Base-by-base conservation (phyloP, 257 asterid genomes). In the Jacaranda mimosifolia region DNA sequence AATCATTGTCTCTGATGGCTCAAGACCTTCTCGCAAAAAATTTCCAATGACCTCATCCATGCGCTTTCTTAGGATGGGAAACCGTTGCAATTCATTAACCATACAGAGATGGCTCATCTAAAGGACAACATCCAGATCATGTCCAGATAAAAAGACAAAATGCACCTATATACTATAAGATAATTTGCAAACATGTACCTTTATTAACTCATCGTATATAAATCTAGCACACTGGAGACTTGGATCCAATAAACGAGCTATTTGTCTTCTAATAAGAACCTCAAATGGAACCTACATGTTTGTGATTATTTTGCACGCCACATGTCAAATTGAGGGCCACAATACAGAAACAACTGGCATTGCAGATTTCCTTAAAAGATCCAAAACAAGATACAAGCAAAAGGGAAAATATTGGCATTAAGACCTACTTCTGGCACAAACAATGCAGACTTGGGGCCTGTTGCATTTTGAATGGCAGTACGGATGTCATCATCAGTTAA, bases 171-270 rank as follows among this genome's bases (percentile, higher is more conserved):
- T 58, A 45, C 75, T 63, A 72, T 11, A 32, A 72, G 53, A 67
- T 14, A 17, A 32, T 57, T 59, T 32, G 12, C 11, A 63, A 69
- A 26, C 38, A 43, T 21, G 68, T 84, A 93, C 99, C 97, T 89
- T 96, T 73, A 96, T 87, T 79, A 96, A 85, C 92, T 96, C 99
- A 82, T 93, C 97, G 58, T 90, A 96, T 70, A 96, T 91, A 81
- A 93, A 96, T 79, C 97, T 84, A 68, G 98, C 97, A 84, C 98
- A 96, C 63, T 96, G 99, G 79, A 96, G 93, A 87, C 98, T 93
- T 55, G 98, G 98, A 83, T 96, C 98, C 88, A 92, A 82, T 72
- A 96, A 82, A 32, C 98, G 96, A 80, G 97, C 94, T 63, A 96
- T 93, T 84, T 96, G 97, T 79, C 95, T 90, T 79, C 96, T 89